These are phyloP conservation scores for Tolypocladium guangdongense DNA, from an alignment of 2,329 filamentous ascomycete species.

Conservation along the genomic window DNA sequence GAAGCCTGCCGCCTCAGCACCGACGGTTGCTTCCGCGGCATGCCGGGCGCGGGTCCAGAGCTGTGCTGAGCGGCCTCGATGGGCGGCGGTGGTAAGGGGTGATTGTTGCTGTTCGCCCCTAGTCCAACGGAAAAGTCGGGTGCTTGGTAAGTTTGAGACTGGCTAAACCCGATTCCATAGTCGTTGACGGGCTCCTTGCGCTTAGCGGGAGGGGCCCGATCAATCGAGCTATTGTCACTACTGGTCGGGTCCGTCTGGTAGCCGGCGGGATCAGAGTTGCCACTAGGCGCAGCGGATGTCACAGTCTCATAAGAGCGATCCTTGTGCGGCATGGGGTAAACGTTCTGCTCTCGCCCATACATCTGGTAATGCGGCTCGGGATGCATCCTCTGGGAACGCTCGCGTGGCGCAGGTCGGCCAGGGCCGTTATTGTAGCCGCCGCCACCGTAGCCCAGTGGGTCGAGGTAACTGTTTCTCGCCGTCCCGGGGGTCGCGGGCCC, in stretches of 20 bases:
- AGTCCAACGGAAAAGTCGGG: conserved; percentile 25
- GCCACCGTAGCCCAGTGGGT: conserved; percentile 23
- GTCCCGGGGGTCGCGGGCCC: conserved; percentile 24
- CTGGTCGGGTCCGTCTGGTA: conserved; percentile 78
- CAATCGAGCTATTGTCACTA: conserved; percentile 86
- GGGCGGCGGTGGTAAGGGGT: conserved; percentile 14
- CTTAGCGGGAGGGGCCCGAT: conserved; percentile 53
- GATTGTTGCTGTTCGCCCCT: conserved; percentile 9
- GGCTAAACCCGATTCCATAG: conserved; percentile 52
- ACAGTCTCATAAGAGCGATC: conserved; percentile 82
- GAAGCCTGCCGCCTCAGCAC: conserved; percentile 17
- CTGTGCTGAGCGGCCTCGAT: conserved; percentile 6
- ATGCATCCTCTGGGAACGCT: conserved; percentile 28
- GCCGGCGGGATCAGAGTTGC: conserved; percentile 62
- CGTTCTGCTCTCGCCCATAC: conserved; percentile 29
- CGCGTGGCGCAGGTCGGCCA: conserved; percentile 5
- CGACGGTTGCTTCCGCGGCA: conserved; percentile 17
- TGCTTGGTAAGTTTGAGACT: conserved; percentile 30
- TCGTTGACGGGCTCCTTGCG: conserved; percentile 45
- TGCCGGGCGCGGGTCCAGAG: conserved; percentile 7
- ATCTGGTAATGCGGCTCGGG: conserved; percentile 33
- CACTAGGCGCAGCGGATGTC: conserved; percentile 63
- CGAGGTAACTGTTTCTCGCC: conserved; percentile 31
- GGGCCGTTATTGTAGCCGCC: conserved; percentile 1
- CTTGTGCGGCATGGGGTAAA: conserved; percentile 49